phyloP scores from a whole-genome alignment of 78 protist genomes.

The Dictyostelium firmibasis region DNA sequence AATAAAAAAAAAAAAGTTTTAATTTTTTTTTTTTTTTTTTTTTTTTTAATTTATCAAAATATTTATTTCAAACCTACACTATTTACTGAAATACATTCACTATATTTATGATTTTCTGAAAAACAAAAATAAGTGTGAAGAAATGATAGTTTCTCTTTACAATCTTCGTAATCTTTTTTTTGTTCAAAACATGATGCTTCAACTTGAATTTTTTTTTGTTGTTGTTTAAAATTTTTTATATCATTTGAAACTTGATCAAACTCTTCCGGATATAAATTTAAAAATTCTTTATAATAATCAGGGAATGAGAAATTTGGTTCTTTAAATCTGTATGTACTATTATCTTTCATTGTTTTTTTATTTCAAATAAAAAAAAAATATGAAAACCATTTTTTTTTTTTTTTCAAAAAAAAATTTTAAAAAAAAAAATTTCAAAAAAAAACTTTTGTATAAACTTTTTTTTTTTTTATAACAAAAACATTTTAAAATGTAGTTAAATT shows the following conservation, averaged over 20 bases:
- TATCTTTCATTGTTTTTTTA: not conserved
- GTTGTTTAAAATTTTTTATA: not conserved
- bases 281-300: not conserved
- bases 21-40: not conserved
- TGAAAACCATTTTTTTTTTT: no score
- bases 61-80: not conserved
- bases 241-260: not conserved
- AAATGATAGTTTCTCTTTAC: not conserved
- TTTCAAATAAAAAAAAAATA: no score
- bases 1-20: no score
- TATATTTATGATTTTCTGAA: not conserved
- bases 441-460: no score
- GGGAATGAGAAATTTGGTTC: not conserved
- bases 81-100: not conserved
- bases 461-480: no score
- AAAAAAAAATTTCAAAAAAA: no score
- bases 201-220: not conserved
- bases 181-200: not conserved
- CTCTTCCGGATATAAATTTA: constrained; percentile 4
- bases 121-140: not conserved
- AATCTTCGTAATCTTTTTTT: not conserved
- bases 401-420: no score
- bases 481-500: no score
- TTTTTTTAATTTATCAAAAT: not conserved
- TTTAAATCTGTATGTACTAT: not conserved